phyloP scores from a whole-genome alignment of 2,329 filamentous ascomycete genomes.

The Penicillium sp. region DNA sequence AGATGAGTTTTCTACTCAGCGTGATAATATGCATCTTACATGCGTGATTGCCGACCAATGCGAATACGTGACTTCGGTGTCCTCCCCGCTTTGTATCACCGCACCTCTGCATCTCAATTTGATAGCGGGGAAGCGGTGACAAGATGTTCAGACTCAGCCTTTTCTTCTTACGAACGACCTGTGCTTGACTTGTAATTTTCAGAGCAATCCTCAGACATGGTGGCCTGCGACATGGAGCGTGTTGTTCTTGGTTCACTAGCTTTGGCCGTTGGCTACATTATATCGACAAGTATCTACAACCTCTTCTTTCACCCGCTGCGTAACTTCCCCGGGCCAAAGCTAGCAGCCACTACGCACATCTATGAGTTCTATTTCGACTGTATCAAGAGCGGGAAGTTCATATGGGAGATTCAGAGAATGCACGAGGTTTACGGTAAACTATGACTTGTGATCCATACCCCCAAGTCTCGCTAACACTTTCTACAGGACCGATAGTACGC shows the following conservation, averaged over 20 bases:
- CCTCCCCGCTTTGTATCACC: background rate
- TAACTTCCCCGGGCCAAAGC: background rate
- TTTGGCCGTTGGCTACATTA: background rate
- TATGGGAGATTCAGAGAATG: background rate
- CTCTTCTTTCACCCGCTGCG: background rate
- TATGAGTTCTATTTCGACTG: background rate
- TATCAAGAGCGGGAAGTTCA: background rate
- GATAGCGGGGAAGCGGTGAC: background rate
- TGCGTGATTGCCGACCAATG: no score
- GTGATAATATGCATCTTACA: no score
- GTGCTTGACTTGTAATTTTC: background rate
- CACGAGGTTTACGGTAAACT: background rate
- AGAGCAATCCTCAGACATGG: background rate
- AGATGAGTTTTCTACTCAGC: no score
- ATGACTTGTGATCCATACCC: background rate
- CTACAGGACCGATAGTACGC: conserved; percentile 36
- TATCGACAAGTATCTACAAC: background rate
- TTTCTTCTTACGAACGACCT: background rate
- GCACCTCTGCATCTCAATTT: background rate
- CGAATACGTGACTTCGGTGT: no score
- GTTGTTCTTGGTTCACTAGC: background rate
- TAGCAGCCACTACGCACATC: background rate
- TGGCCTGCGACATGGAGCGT: background rate
- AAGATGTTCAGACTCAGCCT: background rate
- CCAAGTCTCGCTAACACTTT: background rate